phyloP scores from a whole-genome alignment of 129 eudicot genomes.

The Gnaphalium uliginosum region DNA sequence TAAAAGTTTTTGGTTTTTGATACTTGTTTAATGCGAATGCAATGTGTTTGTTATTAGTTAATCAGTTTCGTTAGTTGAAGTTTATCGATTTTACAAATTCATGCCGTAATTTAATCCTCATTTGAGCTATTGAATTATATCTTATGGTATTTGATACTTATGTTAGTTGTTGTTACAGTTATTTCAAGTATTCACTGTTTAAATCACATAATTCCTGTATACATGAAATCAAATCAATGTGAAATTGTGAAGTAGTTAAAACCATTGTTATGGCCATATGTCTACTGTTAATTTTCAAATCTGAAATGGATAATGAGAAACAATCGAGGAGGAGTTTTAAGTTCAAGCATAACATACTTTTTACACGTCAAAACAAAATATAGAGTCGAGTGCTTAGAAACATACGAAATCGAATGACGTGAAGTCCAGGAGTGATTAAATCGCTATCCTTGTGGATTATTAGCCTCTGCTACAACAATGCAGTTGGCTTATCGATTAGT shows the following conservation, averaged over 20 bases:
- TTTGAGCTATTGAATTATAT: background rate
- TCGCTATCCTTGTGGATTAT: background rate
- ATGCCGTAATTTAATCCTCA: conserved; percentile 10
- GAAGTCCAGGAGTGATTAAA: background rate
- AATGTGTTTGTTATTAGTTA: conserved; percentile 31
- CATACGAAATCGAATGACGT: background rate
- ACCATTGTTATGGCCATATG: background rate
- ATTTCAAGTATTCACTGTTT: background rate
- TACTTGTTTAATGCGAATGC: conserved; percentile 27
- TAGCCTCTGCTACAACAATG: background rate
- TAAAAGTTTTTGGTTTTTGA: conserved; percentile 25
- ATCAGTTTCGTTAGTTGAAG: conserved; percentile 23
- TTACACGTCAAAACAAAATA: background rate
- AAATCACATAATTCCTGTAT: background rate
- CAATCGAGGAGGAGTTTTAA: background rate
- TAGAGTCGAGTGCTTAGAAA: background rate
- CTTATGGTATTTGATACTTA: background rate
- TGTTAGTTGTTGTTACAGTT: background rate
- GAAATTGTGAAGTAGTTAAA: too few species aligned
- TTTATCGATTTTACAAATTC: background rate
- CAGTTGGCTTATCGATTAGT: background rate
- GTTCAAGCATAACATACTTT: background rate
- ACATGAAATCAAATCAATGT: background rate
- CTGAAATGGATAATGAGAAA: background rate
- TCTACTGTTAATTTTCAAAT: background rate